Evolutionary conservation across 1,139 yeast genomes (phyloP).

Genomic region (Magnusiomyces sp.): DNA sequence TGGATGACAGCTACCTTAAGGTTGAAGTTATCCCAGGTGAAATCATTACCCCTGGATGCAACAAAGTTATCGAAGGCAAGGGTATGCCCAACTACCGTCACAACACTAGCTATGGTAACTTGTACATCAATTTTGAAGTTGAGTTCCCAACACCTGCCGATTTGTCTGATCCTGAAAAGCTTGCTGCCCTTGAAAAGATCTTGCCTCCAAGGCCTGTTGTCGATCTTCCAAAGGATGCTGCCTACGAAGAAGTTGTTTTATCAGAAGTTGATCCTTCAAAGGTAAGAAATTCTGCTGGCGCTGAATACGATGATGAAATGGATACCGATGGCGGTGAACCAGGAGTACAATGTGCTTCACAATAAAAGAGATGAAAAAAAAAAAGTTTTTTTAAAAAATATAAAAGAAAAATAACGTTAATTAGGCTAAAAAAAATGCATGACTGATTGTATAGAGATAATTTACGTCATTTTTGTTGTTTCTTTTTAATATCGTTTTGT

Average conservation of each 20-base stretch:
- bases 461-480: not conserved
- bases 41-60: conserved; percentile 74
- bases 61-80: conserved; percentile 79
- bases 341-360: conserved; percentile 69
- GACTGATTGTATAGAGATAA: not conserved
- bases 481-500: not conserved
- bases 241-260: conserved; percentile 76
- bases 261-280: conserved; percentile 51
- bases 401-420: not conserved
- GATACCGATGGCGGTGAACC: conserved; percentile 51
- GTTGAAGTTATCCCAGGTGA: conserved; percentile 83
- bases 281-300: conserved; percentile 29
- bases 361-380: conserved; percentile 34
- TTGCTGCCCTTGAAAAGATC: conserved; percentile 33
- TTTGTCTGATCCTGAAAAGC: conserved; percentile 34
- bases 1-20: conserved; percentile 74
- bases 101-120: conserved; percentile 39
- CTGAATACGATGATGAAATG: conserved; percentile 28
- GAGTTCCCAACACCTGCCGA: conserved; percentile 39
- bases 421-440: not conserved
- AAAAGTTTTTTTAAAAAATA: not conserved
- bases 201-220: conserved; percentile 35
- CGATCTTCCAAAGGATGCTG: conserved; percentile 30
- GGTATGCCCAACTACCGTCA: conserved; percentile 80
- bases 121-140: conserved; percentile 44